These are phyloP conservation scores for Pichia sp. DNA, from an alignment of 1,139 yeast species.

Conservation along the genomic window DNA sequence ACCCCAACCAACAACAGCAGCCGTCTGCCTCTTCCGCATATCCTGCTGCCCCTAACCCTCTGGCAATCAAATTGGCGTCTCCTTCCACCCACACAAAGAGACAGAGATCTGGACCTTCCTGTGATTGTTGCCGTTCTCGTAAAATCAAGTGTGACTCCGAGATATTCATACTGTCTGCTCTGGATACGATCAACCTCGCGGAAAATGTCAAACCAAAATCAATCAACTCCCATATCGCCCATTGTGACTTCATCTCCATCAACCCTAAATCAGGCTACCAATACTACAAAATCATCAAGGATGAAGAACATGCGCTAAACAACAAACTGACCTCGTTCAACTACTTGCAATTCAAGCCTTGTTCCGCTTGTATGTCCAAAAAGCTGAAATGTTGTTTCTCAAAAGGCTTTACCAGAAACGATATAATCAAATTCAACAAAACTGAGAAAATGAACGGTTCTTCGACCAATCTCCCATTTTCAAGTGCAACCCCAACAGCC, in stretches of 20 bases:
- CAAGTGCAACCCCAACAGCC: not conserved
- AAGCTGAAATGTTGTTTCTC: slow-evolving; percentile 47
- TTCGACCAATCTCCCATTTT: not conserved
- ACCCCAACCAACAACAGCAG: not conserved
- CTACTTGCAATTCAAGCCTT: slow-evolving; percentile 46
- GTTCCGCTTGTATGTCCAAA: slow-evolving; percentile 47
- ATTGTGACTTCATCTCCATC: slow-evolving; percentile 27
- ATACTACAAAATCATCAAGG: slow-evolving; percentile 27
- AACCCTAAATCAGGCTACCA: slow-evolving; percentile 25
- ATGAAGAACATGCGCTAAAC: slow-evolving; percentile 16
- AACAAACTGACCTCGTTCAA: slow-evolving; percentile 21
- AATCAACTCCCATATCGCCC: slow-evolving; percentile 26
- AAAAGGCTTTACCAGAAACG: slow-evolving; percentile 59
- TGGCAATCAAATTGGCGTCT: slow-evolving; percentile 30
- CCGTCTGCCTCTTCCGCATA: not conserved
- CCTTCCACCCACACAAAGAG: slow-evolving; percentile 30
- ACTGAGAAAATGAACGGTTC: slow-evolving; percentile 19
- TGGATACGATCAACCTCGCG: slow-evolving; percentile 19
- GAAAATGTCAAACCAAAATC: slow-evolving; percentile 4
- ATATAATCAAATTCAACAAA: slow-evolving; percentile 37
- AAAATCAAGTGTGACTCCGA: slow-evolving; percentile 75
- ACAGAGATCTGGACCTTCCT: slow-evolving; percentile 71
- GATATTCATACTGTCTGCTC: slow-evolving; percentile 35
- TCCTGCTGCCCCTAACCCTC: not conserved
- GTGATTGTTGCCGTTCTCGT: slow-evolving; percentile 67